Base-by-base conservation (phyloP, 2,329 filamentous ascomycete species). In the Botrytis medusae region DNA sequence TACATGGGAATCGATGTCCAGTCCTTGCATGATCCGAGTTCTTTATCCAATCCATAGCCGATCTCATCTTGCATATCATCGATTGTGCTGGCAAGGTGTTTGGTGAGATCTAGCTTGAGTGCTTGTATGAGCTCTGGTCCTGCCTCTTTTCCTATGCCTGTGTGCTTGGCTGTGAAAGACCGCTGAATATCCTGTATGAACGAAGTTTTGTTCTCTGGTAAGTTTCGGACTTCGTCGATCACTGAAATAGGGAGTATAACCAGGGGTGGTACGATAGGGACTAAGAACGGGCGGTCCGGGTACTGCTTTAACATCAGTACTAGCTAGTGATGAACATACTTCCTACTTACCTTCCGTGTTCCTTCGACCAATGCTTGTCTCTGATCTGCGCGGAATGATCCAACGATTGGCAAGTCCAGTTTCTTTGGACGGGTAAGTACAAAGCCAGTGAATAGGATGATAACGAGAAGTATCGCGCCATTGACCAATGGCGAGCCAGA, bases 1-100 rank as follows among this genome's bases (percentile, higher is more conserved):
- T 82, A 81, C 6, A 78, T n/a, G 46, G 42, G 34, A 18, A 77
- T 46, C 5, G 74, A 51, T 12, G 77, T 81, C 83, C 83, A 84
- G 61, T 63, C 61, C 61, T 63, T 44, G 6, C 77, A 77, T 40
- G 61, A 40, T 63, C 61, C 61, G 42, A 79, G 34, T 54, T 77
- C 75, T 25, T 74, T 72, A 22, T 77, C 68, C n/a, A 77, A 46
- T 4, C 72, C 75, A 69, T 76, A 77, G 32, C 46, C 40, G 22
- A 77, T 69, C 68, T 79, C 78, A 46, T 78, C 77, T 75, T 79
- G 77, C 4, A 79, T 57, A 29, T 72, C 73, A 57, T 74, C 73
- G 8, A 79, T 67, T 20, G 74, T 72, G 18, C 63, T 73, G 29
- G 73, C 73, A 44, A 79, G 74, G 54, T 77, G 72, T 37, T 75